Percentiles rank a stretch among this genome's conserved stretches.
Evolutionary conservation across 176 grass and related monocot species (phyloP).

Genomic region (Tillandsia leiboldiana): DNA sequence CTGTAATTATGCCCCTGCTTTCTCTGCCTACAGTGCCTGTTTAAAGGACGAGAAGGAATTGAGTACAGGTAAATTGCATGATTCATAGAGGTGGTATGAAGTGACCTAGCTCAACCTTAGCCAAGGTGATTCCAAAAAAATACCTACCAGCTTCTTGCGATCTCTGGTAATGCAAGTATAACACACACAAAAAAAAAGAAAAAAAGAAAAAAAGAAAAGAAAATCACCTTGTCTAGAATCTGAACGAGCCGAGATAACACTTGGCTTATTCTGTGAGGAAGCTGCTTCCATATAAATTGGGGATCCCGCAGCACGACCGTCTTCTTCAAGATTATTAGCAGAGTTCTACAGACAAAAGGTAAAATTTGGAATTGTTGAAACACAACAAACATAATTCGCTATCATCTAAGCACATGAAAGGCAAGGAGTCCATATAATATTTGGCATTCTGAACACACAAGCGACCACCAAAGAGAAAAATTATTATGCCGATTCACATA

Average conservation of each 20-base stretch:
- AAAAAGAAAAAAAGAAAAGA: too few species aligned
- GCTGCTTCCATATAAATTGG: not conserved
- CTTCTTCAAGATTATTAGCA: not conserved
- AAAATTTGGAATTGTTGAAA: not conserved
- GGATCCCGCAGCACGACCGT: not conserved
- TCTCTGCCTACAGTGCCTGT: not conserved
- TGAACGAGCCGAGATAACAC: conserved; percentile 1
- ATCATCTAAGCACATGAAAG: not conserved
- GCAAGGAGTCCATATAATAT: too few species aligned
- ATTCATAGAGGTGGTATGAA: not conserved
- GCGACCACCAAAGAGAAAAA: too few species aligned
- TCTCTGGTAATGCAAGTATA: too few species aligned
- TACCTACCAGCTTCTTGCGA: too few species aligned
- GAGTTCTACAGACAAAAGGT: not conserved
- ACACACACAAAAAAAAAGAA: too few species aligned
- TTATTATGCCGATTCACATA: too few species aligned
- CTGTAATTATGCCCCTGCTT: not conserved
- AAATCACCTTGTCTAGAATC: conserved; percentile 25
- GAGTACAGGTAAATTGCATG: conserved; percentile 16
- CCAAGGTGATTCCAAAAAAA: too few species aligned
- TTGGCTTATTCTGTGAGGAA: not conserved
- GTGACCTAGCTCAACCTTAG: too few species aligned
- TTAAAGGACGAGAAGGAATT: conserved; percentile 5
- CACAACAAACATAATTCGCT: not conserved
- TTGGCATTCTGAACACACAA: too few species aligned